Conservation (phyloP, 2,329 filamentous ascomycete species). For the Tetracladium maxilliforme region DNA sequence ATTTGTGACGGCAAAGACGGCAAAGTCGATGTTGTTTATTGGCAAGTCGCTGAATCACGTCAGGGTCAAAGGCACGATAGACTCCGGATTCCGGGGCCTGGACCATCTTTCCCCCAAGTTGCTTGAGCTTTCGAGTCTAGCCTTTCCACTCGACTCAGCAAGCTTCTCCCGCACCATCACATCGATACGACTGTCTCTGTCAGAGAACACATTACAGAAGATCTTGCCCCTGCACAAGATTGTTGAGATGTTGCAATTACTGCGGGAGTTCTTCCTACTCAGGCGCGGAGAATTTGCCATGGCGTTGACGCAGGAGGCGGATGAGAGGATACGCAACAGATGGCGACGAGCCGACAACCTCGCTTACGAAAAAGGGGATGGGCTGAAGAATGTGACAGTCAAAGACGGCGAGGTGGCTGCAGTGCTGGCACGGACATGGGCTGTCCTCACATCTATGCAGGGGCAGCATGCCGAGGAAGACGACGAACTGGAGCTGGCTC, state of each 20-base stretch:
- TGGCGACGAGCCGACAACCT: constrained; percentile 50
- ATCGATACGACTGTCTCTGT: constrained; percentile 66
- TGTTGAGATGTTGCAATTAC: constrained; percentile 58
- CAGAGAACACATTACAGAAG: constrained; percentile 69
- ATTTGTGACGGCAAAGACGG: constrained; percentile 63
- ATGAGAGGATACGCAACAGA: constrained; percentile 61
- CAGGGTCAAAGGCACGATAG: constrained; percentile 32
- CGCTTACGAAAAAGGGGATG: constrained; percentile 39
- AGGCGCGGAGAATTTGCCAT: constrained; percentile 85
- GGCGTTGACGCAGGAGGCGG: constrained; percentile 71
- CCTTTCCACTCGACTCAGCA: constrained; percentile 58
- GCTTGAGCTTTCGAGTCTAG: constrained; percentile 49
- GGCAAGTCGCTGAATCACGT: constrained; percentile 83
- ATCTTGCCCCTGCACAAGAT: constrained; percentile 68
- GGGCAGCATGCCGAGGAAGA: constrained; percentile 61
- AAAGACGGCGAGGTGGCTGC: constrained; percentile 80
- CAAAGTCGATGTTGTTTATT: constrained; percentile 77
- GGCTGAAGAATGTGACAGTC: constrained; percentile 48
- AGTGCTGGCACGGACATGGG: constrained; percentile 65
- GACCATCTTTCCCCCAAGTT: constrained; percentile 55
- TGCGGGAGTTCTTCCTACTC: constrained; percentile 79
- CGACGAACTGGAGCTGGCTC: constrained; percentile 60
- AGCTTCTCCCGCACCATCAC: constrained; percentile 59
- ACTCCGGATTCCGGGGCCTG: constrained; percentile 29
- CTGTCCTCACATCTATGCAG: constrained; percentile 61